Evolutionary conservation across 1,284 basidiomycete genomes (phyloP).

Genomic region (Anthracocystis panici-leucophaei): DNA sequence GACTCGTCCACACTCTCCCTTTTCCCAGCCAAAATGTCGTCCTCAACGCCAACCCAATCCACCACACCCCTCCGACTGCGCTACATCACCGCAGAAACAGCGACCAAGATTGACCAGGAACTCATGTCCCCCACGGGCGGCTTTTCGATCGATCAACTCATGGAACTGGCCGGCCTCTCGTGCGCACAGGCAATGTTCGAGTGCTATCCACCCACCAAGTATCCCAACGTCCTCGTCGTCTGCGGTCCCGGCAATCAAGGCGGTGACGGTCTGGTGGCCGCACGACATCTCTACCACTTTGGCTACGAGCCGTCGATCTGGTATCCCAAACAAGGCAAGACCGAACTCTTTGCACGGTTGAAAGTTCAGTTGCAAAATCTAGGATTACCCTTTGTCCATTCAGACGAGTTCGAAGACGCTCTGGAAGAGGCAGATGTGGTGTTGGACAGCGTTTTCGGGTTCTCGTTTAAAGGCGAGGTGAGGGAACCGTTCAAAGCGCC

Average conservation of each 20-base stretch:
- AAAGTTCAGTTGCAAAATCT: conserved; percentile 89
- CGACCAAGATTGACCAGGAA: conserved; percentile 59
- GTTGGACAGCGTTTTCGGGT: conserved; percentile 95
- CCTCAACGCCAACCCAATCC: conserved; percentile 9
- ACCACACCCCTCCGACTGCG: conserved; percentile 40
- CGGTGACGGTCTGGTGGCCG: conserved; percentile 96
- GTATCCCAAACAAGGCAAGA: conserved; percentile 65
- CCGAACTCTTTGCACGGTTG: conserved; percentile 74
- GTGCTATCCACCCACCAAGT: conserved; percentile 78
- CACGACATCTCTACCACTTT: conserved; percentile 79
- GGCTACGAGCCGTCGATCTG: conserved; percentile 64
- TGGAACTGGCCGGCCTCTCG: conserved; percentile 97
- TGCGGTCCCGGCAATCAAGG: conserved; percentile 90
- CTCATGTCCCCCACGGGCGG: conserved; percentile 61
- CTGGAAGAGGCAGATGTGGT: conserved; percentile 80
- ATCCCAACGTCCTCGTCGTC: conserved; percentile 85
- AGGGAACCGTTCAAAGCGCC: conserved; percentile 86
- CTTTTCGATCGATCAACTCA: conserved; percentile 76
- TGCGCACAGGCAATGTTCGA: conserved; percentile 89
- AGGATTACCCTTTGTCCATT: conserved; percentile 74
- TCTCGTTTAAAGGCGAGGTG: conserved; percentile 84
- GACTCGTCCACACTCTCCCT: neutral
- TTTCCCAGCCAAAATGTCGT: conserved; percentile 12
- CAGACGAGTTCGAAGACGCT: conserved; percentile 73
- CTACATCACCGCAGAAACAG: conserved; percentile 58